Percentiles rank a stretch among this genome's conserved stretches.
Conservation (phyloP, 2,329 filamentous ascomycete genomes). For the Colletotrichum spinosum region DNA sequence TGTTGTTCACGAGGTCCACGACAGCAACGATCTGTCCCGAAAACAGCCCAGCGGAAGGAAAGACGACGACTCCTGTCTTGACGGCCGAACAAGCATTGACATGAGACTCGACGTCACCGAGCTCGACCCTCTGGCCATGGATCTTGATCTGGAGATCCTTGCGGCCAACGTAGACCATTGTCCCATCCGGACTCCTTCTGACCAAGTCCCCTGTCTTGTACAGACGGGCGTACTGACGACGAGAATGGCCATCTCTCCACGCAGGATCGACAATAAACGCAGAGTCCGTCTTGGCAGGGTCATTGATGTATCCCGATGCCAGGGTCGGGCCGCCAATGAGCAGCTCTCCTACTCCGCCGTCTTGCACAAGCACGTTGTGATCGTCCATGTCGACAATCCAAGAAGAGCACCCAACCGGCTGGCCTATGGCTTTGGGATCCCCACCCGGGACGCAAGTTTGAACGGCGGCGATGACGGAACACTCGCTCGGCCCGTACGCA, state of each 20-base stretch:
- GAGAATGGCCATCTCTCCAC: not conserved
- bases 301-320: not conserved
- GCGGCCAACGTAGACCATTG: constrained; percentile 40
- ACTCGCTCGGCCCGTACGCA: constrained; percentile 26
- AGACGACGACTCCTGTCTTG: not conserved
- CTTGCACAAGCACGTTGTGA: constrained; percentile 32
- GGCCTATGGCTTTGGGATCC: constrained; percentile 39
- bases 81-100: not conserved
- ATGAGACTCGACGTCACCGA: constrained; percentile 44
- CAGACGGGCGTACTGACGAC: constrained; percentile 1
- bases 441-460: constrained; percentile 3
- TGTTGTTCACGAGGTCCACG: not conserved
- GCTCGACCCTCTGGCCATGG: constrained; percentile 47
- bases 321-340: constrained; percentile 34
- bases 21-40: not conserved
- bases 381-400: constrained; percentile 39
- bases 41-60: not conserved
- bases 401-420: constrained; percentile 24
- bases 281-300: not conserved
- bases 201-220: constrained; percentile 42
- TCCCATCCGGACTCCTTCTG: constrained; percentile 40
- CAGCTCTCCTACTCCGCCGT: constrained; percentile 39
- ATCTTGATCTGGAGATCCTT: constrained; percentile 47
- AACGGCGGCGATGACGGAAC: constrained; percentile 17
- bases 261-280: not conserved